phyloP scores from a whole-genome alignment of 148 eudicot genomes.

The Silene latifolia region DNA sequence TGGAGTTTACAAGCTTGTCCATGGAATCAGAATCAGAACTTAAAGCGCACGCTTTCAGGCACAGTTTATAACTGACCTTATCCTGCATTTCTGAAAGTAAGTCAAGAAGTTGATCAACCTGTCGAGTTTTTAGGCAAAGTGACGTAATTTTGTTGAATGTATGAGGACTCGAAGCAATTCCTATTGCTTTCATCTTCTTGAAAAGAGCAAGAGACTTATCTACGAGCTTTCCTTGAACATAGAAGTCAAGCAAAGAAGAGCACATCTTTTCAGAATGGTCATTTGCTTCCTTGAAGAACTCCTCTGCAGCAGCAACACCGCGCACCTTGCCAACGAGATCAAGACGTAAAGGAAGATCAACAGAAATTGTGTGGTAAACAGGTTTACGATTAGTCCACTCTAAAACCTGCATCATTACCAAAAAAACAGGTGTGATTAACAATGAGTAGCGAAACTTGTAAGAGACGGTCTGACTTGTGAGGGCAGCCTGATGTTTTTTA shows the following conservation, averaged over 20 bases:
- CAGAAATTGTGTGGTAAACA: background rate
- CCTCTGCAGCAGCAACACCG: conserved; percentile 13
- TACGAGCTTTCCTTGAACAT: conserved; percentile 5
- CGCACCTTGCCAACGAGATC: conserved; percentile 16
- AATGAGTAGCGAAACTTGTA: background rate
- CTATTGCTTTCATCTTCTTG: conserved; percentile 16
- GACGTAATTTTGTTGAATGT: conserved; percentile 48
- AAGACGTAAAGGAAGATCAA: background rate
- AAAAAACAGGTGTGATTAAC: background rate
- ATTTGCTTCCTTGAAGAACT: background rate
- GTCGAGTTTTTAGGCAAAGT: conserved; percentile 36
- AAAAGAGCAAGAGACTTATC: conserved; percentile 9
- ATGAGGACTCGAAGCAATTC: conserved; percentile 18
- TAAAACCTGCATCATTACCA: conserved; percentile 2
- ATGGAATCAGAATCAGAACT: conserved; percentile 34
- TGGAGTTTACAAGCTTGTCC: conserved; percentile 38
- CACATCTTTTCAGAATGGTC: conserved; percentile 8
- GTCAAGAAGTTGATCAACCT: conserved; percentile 34
- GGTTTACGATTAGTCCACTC: background rate
- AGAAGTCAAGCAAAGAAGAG: background rate
- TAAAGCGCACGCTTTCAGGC: conserved; percentile 39
- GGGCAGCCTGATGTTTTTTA: too few relatives aligned
- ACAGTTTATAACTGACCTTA: conserved; percentile 41
- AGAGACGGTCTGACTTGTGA: background rate
- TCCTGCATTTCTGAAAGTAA: conserved; percentile 43